phyloP scores from a whole-genome alignment of 768 basidiomycete species.

The Pleurotus sapidus region DNA sequence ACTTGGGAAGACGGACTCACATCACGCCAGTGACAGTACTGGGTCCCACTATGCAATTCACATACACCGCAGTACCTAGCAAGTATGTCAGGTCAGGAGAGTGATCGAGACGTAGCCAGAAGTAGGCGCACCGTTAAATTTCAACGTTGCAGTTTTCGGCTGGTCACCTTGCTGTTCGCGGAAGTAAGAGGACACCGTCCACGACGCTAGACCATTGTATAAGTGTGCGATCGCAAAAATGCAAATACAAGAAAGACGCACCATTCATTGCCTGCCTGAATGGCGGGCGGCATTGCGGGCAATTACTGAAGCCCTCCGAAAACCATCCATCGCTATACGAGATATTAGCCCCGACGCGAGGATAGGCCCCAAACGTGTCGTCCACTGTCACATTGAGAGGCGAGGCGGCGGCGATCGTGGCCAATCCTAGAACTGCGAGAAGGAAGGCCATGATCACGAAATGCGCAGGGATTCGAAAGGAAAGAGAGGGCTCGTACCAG shows the following conservation, averaged over 20 bases:
- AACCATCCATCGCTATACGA: conserved; percentile 6
- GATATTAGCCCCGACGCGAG: neutral
- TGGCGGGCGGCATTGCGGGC: neutral
- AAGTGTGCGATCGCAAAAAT: neutral
- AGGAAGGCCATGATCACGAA: neutral
- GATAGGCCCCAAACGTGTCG: neutral
- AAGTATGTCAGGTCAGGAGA: neutral
- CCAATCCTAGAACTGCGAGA: neutral
- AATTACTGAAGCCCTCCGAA: neutral
- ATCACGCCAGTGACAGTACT: conserved; percentile 1
- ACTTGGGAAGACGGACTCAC: neutral
- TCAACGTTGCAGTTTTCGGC: neutral
- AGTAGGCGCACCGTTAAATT: neutral
- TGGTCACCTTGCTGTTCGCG: neutral
- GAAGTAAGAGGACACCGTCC: neutral
- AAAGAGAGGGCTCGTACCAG: no score
- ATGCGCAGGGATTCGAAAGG: no score
- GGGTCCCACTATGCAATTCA: conserved; percentile 1
- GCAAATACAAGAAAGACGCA: neutral
- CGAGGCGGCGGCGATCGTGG: neutral
- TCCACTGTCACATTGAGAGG: conserved; percentile 6
- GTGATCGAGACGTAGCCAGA: no score
- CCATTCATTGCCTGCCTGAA: neutral
- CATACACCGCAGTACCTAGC: conserved; percentile 3
- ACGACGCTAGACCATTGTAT: neutral